Conservation (phyloP, 305 asterid genomes). For the Ajuga reptans region DNA sequence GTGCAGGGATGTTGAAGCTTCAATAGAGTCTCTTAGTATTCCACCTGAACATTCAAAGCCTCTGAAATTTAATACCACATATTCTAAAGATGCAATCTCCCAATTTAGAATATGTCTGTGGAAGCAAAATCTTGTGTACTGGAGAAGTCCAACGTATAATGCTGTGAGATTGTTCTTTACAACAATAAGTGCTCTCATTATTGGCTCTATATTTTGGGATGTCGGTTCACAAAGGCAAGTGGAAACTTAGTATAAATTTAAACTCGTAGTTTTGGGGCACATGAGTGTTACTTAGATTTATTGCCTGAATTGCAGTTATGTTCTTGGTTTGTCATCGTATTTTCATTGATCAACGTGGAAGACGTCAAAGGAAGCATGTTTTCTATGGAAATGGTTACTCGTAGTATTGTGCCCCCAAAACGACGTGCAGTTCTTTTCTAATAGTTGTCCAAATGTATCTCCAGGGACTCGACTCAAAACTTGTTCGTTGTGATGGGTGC, state of each 20-base stretch:
- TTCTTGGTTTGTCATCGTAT: too few relatives aligned
- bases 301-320: too few relatives aligned
- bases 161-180: constrained; percentile 74
- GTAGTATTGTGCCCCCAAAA: too few relatives aligned
- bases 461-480: constrained; percentile 68
- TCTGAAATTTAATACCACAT: constrained; percentile 45
- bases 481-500: constrained; percentile 74
- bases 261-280: too few relatives aligned
- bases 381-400: background rate
- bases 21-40: constrained; percentile 43
- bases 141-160: constrained; percentile 84
- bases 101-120: constrained; percentile 60
- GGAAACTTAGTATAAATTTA: background rate
- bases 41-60: constrained; percentile 61
- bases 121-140: constrained; percentile 75
- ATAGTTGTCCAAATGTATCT: constrained; percentile 9
- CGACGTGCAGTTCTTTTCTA: too few relatives aligned
- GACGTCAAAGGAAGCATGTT: background rate
- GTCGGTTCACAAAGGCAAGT: constrained; percentile 71
- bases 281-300: too few relatives aligned
- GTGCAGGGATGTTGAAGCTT: constrained; percentile 70
- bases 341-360: background rate
- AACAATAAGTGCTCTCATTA: constrained; percentile 53
- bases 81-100: constrained; percentile 40
- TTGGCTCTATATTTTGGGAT: constrained; percentile 78